A percentile compares a stretch with the other conserved stretches of the same genome.
Conservation (phyloP, 176 grass and related monocot species). For the Canna indica region DNA sequence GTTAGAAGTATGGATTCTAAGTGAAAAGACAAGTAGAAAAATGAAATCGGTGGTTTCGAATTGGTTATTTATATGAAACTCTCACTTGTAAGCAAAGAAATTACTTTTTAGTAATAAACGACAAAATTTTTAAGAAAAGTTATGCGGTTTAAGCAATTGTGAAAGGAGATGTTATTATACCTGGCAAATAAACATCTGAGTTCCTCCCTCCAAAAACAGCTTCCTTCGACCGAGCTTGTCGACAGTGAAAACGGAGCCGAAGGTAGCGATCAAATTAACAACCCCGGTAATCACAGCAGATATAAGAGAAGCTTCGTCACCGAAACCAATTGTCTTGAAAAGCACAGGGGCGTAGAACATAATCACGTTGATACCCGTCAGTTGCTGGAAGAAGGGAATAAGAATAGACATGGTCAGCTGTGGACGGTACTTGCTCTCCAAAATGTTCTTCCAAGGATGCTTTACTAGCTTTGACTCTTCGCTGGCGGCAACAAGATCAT, state of each 20-base stretch:
- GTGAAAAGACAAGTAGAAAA: too few relatives aligned
- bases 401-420: constrained; percentile 9
- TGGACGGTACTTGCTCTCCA: constrained; percentile 3
- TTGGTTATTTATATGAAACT: too few relatives aligned
- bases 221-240: constrained; percentile 9
- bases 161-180: not conserved
- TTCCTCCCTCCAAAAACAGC: not conserved
- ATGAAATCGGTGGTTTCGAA: too few relatives aligned
- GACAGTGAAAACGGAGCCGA: not conserved
- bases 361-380: constrained; percentile 13
- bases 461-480: constrained; percentile 25
- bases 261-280: not conserved
- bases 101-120: too few relatives aligned
- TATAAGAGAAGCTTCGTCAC: not conserved
- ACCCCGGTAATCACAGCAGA: constrained; percentile 7
- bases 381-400: constrained; percentile 12
- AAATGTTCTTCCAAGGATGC: constrained; percentile 12
- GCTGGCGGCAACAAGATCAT: constrained; percentile 30
- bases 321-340: constrained; percentile 1
- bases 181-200: not conserved
- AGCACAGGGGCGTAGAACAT: constrained; percentile 13
- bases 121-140: not conserved
- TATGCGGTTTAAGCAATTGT: not conserved
- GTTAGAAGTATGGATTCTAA: too few relatives aligned
- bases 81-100: too few relatives aligned